Conservation (phyloP, 352 stramenopile species). For the Phytophthora pistaciae region DNA sequence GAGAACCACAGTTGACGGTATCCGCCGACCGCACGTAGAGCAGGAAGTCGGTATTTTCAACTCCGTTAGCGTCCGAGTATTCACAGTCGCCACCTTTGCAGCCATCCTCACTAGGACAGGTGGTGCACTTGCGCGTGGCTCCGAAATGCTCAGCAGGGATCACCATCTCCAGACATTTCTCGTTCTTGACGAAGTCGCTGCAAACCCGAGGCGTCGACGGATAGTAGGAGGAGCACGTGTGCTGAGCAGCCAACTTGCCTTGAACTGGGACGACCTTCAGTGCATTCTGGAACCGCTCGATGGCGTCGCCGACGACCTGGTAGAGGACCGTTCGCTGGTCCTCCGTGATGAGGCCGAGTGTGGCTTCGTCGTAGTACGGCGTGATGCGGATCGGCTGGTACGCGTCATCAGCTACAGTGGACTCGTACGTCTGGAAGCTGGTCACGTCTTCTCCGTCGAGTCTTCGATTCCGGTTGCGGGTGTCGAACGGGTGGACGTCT, state of each 20-base stretch:
- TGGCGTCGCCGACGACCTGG: conserved; percentile 73
- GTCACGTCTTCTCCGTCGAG: conserved; percentile 22
- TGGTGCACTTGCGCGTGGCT: conserved; percentile 48
- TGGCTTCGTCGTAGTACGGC: conserved; percentile 72
- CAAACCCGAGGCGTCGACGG: conserved; percentile 61
- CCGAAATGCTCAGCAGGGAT: conserved; percentile 76
- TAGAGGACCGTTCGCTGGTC: conserved; percentile 58
- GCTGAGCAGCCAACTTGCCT: conserved; percentile 68
- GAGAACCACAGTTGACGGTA: conserved; percentile 58
- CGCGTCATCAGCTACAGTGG: conserved; percentile 11
- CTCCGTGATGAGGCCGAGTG: conserved; percentile 45
- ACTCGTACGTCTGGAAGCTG: conserved; percentile 55
- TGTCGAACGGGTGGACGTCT: conserved; percentile 35
- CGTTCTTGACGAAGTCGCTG: conserved; percentile 52
- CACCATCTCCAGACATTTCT: conserved; percentile 77
- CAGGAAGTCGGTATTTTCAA: conserved; percentile 73
- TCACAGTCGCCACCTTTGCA: conserved; percentile 56
- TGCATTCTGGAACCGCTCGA: conserved; percentile 59
- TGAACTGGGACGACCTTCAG: conserved; percentile 74
- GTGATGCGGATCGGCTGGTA: conserved; percentile 80
- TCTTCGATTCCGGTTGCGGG: conserved; percentile 12
- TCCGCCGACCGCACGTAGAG: conserved; percentile 69
- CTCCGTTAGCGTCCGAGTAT: conserved; percentile 39
- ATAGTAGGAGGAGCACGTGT: conserved; percentile 66
- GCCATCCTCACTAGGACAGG: conserved; percentile 43